Percentiles rank a stretch among this genome's conserved stretches.
Evolutionary conservation across 2,329 filamentous ascomycete genomes (phyloP).

Genomic region (Xylaria sp.): DNA sequence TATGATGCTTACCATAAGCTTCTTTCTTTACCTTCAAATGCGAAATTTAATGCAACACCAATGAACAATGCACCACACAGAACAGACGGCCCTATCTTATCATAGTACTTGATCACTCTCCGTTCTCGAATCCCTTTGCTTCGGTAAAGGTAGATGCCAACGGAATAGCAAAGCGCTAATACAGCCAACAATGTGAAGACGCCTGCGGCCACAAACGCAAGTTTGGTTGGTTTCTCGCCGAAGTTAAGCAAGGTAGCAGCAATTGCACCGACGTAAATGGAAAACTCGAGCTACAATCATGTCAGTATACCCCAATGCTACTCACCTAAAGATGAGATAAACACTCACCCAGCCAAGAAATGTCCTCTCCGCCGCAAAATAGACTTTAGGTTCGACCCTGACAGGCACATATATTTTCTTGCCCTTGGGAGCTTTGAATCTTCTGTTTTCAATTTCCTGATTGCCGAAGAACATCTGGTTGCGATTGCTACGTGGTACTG

Average conservation of each 20-base stretch:
- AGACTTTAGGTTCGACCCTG: constrained; percentile 96
- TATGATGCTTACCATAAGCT: constrained; percentile 58
- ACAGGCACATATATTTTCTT: constrained; percentile 97
- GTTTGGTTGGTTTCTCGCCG: constrained; percentile 64
- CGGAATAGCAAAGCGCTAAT: constrained; percentile 81
- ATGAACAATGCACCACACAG: constrained; percentile 79
- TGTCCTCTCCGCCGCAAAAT: constrained; percentile 94
- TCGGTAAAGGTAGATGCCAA: constrained; percentile 87
- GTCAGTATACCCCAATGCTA: constrained; percentile 14
- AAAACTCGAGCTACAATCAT: constrained; percentile 81
- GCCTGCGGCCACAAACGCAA: constrained; percentile 76
- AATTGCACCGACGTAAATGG: constrained; percentile 90
- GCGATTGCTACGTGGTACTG: constrained; percentile 68
- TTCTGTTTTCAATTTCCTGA: constrained; percentile 66
- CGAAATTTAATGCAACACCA: constrained; percentile 84
- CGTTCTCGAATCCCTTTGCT: constrained; percentile 85
- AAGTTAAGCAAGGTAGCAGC: constrained; percentile 88
- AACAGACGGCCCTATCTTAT: constrained; percentile 83
- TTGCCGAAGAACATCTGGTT: constrained; percentile 64
- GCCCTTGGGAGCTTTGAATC: constrained; percentile 79
- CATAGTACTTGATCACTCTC: constrained; percentile 90
- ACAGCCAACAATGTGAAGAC: constrained; percentile 86
- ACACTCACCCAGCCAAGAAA: constrained; percentile 88
- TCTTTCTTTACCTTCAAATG: constrained; percentile 74
- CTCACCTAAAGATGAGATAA: not conserved